Evolutionary conservation across 805 yeast genomes (phyloP), one percentile per base, ranked within the genome.

Genomic region (Candida golubevii): DNA sequence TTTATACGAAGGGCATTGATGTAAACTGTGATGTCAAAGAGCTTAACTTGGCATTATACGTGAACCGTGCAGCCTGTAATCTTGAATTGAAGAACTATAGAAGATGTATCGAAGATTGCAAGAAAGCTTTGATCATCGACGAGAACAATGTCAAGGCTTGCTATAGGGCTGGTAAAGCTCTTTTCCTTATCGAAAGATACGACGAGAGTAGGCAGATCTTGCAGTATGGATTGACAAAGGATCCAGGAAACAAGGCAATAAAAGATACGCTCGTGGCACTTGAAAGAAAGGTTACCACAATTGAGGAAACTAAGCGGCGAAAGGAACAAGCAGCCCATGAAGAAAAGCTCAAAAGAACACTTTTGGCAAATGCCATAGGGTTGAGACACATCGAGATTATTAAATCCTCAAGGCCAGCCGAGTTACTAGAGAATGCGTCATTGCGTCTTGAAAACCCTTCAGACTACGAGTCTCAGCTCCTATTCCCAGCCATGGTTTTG

Each of bases 31-130:
- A 74, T 6, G 83, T 74, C 12, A 62, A 65, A 11, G 70, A 66
- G 6, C 66, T 88, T 26, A 78, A 78, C 32, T 75, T 79, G 3
- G 80, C 91, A 0, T 71, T 93, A 38, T 82, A 74, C 50, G 68
- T 83, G 44, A 93, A 93, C 62, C 75, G 96, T 47, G 96, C 98
- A 1, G 97, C 96, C 1, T 86, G 97, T 64, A 88, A 91, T 56
- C 69, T 93, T 51, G 95, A 86, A 58, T 67, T 93, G 54, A 77
- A 82, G 55, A 93, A 93, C 65, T 91, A 82, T 63, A 78, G 98
- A 66, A 71, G 80, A 43, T 87, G 96, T 59, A 83, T 93, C 51
- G 85, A 84, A 50, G 97, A 91, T 62, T 87, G 96, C 61, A 82
- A 82, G 52, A 75, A 73, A 39, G 88, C 88, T 6, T 66, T 93